Conservation (phyloP, 345 rosid genomes). For the Pistacia integerrima region DNA sequence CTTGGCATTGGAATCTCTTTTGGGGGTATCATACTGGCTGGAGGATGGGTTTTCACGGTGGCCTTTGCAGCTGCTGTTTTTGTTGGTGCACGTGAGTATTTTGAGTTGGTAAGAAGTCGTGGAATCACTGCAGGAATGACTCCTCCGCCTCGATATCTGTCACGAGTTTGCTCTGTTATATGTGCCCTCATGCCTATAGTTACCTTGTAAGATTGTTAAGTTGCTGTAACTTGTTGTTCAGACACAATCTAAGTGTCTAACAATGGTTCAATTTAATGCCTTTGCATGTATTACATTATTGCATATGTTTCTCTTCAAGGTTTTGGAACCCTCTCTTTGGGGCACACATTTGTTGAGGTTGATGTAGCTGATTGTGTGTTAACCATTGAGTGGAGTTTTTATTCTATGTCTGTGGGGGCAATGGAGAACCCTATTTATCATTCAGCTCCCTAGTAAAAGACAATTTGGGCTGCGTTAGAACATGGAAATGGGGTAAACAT, state of each 20-base stretch:
- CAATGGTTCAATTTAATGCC: not conserved
- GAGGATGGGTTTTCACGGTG: slow-evolving; percentile 81
- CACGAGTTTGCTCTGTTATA: slow-evolving; percentile 81
- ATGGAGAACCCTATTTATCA: not conserved
- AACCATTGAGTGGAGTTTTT: not conserved
- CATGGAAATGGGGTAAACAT: not conserved
- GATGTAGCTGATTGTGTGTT: not conserved
- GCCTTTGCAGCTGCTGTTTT: slow-evolving; percentile 71
- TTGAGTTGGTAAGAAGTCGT: slow-evolving; percentile 79
- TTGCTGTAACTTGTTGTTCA: not conserved
- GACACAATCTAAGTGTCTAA: not conserved
- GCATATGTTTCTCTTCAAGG: not conserved
- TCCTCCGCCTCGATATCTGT: slow-evolving; percentile 91
- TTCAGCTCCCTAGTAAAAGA: not conserved
- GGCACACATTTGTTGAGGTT: not conserved
- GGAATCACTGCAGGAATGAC: slow-evolving; percentile 94
- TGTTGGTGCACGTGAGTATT: slow-evolving; percentile 76
- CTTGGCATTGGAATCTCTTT: slow-evolving; percentile 73
- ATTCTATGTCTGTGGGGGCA: not conserved
- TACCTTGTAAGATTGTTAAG: slow-evolving; percentile 66
- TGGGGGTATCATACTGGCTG: slow-evolving; percentile 82
- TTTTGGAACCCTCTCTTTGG: not conserved
- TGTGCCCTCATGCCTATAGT: slow-evolving; percentile 82
- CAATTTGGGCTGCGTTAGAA: not conserved
- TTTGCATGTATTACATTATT: not conserved